Conservation (phyloP, 495 filamentous ascomycete species). For the Neurospora tetraspora region DNA sequence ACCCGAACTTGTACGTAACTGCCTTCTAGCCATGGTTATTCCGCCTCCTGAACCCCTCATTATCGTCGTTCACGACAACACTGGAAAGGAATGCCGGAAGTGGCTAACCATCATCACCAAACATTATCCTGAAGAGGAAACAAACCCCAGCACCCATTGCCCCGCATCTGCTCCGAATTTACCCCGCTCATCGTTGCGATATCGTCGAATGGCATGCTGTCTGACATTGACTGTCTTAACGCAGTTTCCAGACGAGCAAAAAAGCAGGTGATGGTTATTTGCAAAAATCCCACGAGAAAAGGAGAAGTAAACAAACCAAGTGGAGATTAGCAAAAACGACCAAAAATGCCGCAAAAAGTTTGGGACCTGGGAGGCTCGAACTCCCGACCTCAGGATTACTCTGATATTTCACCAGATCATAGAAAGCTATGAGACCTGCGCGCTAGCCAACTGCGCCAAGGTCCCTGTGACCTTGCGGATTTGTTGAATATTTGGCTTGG, state of each 20-base stretch:
- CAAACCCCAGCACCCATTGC: neutral
- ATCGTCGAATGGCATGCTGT: neutral
- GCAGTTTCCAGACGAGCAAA: neutral
- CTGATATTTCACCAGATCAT: neutral
- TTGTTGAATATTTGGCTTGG: neutral
- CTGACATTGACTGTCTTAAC: neutral
- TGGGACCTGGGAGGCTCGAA: neutral
- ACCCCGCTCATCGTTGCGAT: neutral
- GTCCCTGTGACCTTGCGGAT: neutral
- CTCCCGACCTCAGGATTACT: neutral
- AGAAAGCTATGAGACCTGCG: neutral
- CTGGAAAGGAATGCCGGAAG: neutral
- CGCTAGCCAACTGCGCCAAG: neutral
- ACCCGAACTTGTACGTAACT: neutral
- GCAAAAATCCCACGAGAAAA: neutral
- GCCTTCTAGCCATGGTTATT: neutral
- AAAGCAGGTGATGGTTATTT: neutral
- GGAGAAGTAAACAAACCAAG: neutral
- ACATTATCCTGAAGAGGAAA: neutral
- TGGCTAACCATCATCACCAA: neutral
- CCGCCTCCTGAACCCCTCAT: neutral
- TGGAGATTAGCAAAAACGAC: neutral
- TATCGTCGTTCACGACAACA: neutral
- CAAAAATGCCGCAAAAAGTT: neutral
- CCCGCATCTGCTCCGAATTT: neutral